These are phyloP conservation scores for Colletotrichum liaoningense DNA, from an alignment of 2,329 filamentous ascomycete genomes.

Conservation along the genomic window DNA sequence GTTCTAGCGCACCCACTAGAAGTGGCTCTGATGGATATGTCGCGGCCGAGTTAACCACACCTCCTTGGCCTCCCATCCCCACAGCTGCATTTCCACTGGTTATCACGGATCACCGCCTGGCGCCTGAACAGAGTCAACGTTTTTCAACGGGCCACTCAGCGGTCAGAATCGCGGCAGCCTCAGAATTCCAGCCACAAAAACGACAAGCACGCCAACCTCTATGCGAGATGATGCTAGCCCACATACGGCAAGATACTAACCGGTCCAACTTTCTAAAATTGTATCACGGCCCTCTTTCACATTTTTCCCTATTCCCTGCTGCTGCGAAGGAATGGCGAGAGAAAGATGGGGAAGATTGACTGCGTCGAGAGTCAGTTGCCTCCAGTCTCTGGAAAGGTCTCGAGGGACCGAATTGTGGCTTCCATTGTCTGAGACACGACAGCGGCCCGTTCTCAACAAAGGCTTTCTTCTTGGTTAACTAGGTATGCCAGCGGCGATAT, in stretches of 20 bases:
- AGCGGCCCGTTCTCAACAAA: slow-evolving; percentile 15
- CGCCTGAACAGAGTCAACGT: slow-evolving; percentile 17
- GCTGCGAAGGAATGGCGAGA: slow-evolving; percentile 17
- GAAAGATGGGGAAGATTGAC: slow-evolving; percentile 3
- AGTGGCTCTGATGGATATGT: slow-evolving; percentile 18
- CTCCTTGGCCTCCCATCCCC: slow-evolving; percentile 18
- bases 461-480: slow-evolving; percentile 14
- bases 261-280: slow-evolving; percentile 18
- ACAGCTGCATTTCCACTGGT: slow-evolving; percentile 21
- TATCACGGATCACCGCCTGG: slow-evolving; percentile 30
- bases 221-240: slow-evolving; percentile 20
- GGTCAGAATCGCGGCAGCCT: slow-evolving; percentile 20
- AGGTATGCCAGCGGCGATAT: slow-evolving; percentile 11
- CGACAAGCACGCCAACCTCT: slow-evolving; percentile 13
- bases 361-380: neutral
- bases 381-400: neutral
- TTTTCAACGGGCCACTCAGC: slow-evolving; percentile 19
- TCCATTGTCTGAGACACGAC: slow-evolving; percentile 15
- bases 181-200: slow-evolving; percentile 28
- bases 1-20: slow-evolving; percentile 26
- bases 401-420: neutral
- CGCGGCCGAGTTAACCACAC: slow-evolving; percentile 19
- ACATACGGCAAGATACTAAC: slow-evolving; percentile 19
- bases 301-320: slow-evolving; percentile 5
- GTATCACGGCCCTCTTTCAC: slow-evolving; percentile 16